Base-by-base conservation (phyloP, 1,284 basidiomycete genomes). In the Ustilago cynodontis region DNA sequence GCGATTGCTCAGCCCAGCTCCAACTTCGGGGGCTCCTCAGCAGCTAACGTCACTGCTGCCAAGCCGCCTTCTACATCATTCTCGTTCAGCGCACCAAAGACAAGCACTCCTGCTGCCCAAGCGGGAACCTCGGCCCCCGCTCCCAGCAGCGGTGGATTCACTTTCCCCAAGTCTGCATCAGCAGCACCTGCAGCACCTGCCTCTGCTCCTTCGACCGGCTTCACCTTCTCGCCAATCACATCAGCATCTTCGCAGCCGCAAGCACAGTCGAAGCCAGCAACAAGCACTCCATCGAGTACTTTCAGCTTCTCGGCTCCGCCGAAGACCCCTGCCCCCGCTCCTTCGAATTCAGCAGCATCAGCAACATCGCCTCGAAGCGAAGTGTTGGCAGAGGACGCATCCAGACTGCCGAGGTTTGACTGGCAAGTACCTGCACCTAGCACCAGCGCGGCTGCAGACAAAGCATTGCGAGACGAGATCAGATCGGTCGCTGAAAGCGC, bases 391-490 rank as follows among this genome's bases (percentile, higher is more conserved):
- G 66, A 74, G 49, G 66, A 62, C 22, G 59, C 35, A 31, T 59
- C 59, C 11, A 59, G 50, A 35, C 54, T 75, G 63, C 73, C 73
- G 33, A 52, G 53, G 41, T 71, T 76, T 13, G 61, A 59, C 2
- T 76, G 64, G 64, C 60, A 67, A 26, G 56, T 43, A 14, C 62
- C 60, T 13, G 26, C 57, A 29, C n/a, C 56, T 39, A 41, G 22
- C 60, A 11, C 8, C 59, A 18, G 33, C 49, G 33, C 26, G 1
- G 29, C 24, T 24, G 59, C 57, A 9, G 54, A 62, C n/a, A 45
- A 62, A 35, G 65, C 68, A 11, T 47, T 76, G 41, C 53, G 66
- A n/a, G 65, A 71, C 22, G 73, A 76, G 57, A 71, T 76, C 58
- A 67, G 50, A 39, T 63, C 61, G 24, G 68, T 65, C 2, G 73